phyloP scores from a whole-genome alignment of 2,329 filamentous ascomycete genomes.

The Alternaria atra region DNA sequence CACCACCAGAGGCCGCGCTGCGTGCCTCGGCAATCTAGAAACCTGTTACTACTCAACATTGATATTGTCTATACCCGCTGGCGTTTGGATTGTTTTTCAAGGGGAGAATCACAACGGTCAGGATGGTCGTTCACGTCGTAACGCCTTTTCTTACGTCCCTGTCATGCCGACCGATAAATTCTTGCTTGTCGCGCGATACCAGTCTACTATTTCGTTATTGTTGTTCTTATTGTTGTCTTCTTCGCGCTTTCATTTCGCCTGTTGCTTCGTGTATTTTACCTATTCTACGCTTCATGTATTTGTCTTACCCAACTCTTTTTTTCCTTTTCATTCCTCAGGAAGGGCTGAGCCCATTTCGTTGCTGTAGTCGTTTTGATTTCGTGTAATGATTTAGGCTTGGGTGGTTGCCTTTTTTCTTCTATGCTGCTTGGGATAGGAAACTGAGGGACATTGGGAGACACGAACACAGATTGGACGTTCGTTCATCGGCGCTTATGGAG shows the following conservation, averaged over 20 bases:
- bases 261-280: neutral
- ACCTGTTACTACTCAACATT: neutral
- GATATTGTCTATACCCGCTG: constrained; percentile 1
- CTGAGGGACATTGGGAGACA: neutral
- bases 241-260: neutral
- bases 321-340: neutral
- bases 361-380: neutral
- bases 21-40: constrained; percentile 10
- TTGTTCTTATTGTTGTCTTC: neutral
- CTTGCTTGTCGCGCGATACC: constrained; percentile 14
- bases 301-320: neutral
- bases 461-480: constrained; percentile 6
- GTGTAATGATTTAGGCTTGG: neutral
- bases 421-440: neutral
- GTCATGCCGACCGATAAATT: constrained; percentile 6
- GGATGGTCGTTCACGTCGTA: constrained; percentile 6
- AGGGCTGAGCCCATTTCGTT: neutral
- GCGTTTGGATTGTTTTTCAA: neutral
- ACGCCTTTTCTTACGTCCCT: constrained; percentile 7
- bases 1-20: constrained; percentile 13
- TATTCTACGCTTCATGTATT: constrained; percentile 8
- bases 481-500: neutral
- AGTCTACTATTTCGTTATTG: constrained; percentile 2
- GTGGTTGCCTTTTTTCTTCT: neutral
- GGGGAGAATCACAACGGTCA: neutral